A percentile compares a stretch with the other conserved stretches of the same genome.
These are phyloP conservation scores for Diutina sp. DNA, from an alignment of 1,139 yeast genomes.

Conservation along the genomic window DNA sequence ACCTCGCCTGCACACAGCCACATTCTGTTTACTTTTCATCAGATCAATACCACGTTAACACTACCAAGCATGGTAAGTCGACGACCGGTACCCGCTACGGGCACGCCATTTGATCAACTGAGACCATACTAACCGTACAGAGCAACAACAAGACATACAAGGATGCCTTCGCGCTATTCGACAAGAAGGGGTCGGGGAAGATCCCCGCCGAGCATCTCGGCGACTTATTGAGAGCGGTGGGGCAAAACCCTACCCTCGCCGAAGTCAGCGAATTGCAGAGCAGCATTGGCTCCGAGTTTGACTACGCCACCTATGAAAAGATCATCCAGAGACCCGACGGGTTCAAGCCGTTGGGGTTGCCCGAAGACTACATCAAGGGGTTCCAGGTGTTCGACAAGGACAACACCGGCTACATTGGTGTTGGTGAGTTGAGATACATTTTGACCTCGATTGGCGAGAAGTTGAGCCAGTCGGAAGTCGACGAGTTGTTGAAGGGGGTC, in stretches of 20 bases:
- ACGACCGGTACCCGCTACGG: neutral
- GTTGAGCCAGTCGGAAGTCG: constrained; percentile 81
- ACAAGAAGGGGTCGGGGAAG: constrained; percentile 90
- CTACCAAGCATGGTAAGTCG: neutral
- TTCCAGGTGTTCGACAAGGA: constrained; percentile 97
- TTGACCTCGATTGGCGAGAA: constrained; percentile 91
- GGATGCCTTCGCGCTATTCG: constrained; percentile 95
- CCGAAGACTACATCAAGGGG: constrained; percentile 93
- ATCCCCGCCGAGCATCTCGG: constrained; percentile 85
- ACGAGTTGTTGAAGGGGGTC: constrained; percentile 90
- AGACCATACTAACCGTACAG: constrained; percentile 8
- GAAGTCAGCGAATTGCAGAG: constrained; percentile 69
- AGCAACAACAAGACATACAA: constrained; percentile 62
- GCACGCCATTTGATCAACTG: neutral
- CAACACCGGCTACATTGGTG: constrained; percentile 89
- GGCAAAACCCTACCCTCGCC: constrained; percentile 94
- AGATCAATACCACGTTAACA: neutral
- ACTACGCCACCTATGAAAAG: constrained; percentile 67
- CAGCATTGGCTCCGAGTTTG: constrained; percentile 34
- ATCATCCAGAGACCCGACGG: constrained; percentile 83
- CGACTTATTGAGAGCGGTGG: constrained; percentile 90
- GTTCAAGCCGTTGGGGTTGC: constrained; percentile 80
- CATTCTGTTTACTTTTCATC: neutral
- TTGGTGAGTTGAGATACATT: constrained; percentile 91
- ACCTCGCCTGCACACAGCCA: neutral